phyloP scores from a whole-genome alignment of 768 basidiomycete genomes.

The Psilocybe subaeruginosa region DNA sequence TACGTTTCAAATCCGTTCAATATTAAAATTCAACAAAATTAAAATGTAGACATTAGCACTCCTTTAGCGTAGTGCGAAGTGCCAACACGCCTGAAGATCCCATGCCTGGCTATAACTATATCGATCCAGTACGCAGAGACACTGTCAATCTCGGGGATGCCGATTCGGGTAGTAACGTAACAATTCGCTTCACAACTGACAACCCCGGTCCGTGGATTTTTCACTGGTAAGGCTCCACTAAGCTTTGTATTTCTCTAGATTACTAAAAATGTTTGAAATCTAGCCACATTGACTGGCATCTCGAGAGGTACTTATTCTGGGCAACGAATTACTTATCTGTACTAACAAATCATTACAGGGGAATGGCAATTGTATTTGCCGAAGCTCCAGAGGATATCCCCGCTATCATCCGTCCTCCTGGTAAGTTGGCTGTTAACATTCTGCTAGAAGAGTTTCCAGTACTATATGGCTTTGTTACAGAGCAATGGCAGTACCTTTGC shows the following conservation, averaged over 20 bases:
- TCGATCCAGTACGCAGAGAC: conserved; percentile 40
- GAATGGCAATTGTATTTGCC: conserved; percentile 45
- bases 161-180: conserved; percentile 35
- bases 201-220: conserved; percentile 55
- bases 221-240: conserved; percentile 40
- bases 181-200: conserved; percentile 53
- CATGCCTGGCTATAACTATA: conserved; percentile 39
- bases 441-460: not conserved
- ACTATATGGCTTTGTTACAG: conserved; percentile 14
- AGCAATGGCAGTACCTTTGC: conserved; percentile 37
- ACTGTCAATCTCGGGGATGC: conserved; percentile 32
- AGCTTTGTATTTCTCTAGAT: not conserved
- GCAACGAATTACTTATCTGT: not conserved
- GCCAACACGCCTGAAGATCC: conserved; percentile 30
- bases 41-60: conserved; percentile 30
- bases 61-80: conserved; percentile 48
- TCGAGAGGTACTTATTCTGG: conserved; percentile 31
- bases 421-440: conserved; percentile 3
- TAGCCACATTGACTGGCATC: conserved; percentile 57
- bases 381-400: conserved; percentile 27
- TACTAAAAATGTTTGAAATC: not conserved
- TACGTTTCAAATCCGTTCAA: conserved; percentile 12
- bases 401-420: conserved; percentile 6
- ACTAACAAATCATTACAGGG: conserved; percentile 16
- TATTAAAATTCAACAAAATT: no score